Evolutionary conservation across 83 land plant genomes (phyloP).

Genomic region (Larix sibirica): DNA sequence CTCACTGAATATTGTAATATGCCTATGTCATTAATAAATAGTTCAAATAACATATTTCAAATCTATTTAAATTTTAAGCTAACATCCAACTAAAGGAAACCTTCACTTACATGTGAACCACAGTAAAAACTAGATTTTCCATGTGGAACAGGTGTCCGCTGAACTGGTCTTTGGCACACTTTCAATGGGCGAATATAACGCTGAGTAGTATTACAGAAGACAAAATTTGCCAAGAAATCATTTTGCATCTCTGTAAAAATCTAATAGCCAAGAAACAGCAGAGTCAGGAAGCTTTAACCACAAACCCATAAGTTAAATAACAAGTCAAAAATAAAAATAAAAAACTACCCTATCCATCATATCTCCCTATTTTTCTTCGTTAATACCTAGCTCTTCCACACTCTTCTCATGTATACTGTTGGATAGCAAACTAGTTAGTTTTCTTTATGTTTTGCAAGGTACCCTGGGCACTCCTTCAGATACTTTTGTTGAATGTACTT

Average conservation of each 20-base stretch:
- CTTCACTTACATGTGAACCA: conserved; percentile 75
- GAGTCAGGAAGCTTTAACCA: background rate
- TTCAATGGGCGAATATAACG: conserved; percentile 81
- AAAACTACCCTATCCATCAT: background rate
- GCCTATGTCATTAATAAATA: background rate
- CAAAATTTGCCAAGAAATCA: conserved; percentile 91
- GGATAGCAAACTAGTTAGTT: no score
- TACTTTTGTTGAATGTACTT: no score
- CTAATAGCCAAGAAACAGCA: conserved; percentile 31
- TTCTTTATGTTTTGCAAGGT: no score
- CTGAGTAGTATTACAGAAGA: conserved; percentile 95
- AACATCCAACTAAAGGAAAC: background rate
- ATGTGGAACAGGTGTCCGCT: conserved; percentile 66
- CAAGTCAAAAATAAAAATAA: background rate
- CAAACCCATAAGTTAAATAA: background rate
- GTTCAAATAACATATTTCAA: background rate
- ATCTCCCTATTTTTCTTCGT: no score
- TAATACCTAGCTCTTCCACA: no score
- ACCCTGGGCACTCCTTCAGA: no score
- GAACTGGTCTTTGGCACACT: conserved; percentile 54
- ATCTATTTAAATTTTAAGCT: background rate
- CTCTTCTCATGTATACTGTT: no score
- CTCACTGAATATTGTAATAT: background rate
- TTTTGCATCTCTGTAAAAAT: conserved; percentile 90
- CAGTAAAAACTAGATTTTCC: conserved; percentile 83